Base-by-base conservation (phyloP, 2,329 filamentous ascomycete genomes). In the Coniochaeta hoffmannii region DNA sequence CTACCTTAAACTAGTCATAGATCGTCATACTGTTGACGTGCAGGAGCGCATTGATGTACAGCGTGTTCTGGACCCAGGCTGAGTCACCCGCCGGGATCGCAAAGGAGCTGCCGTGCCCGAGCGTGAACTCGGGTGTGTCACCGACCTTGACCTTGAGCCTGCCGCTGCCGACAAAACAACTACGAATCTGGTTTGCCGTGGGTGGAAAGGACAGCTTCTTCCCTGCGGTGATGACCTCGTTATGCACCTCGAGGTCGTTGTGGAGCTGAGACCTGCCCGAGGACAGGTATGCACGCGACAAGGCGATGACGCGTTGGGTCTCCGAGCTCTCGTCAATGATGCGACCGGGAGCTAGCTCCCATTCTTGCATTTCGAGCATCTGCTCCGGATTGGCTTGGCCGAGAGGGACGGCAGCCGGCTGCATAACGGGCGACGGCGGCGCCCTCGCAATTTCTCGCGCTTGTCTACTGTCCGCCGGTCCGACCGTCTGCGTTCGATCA, bases 101-200 rank as follows among this genome's bases (percentile, higher is more conserved):
- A 58, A 80, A 76, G 60, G 75, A 66, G 26, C 78, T 75, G 53
- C 75, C 69, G 1, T 69, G 66, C 0, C 78, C 78, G 3, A 79
- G 62, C 0, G 63, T 58, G 38, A 78, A 74, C 4, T 68, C 62
- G n/a, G 68, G 60, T 3, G 65, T 66, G 1, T 62, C 70, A 6
- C 62, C 59, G 49, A 67, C 55, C 1, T 31, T 46, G 15, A 70
- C 62, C 4, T 51, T 57, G 41, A 67, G 55, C 60, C 71, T 71
- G 9, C 69, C 69, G 7, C 59, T 53, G 0, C 65, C 63, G 4
- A 72, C 31, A 2, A 60, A 64, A 56, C 65, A 68, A 6, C 68
- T 58, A 1, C 64, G 63, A 2, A 38, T 63, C 44, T 56, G 58
- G 22, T 24, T n/a, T 1, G 22, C 9, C 0, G 64, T 60, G 0